phyloP scores from a whole-genome alignment of 208 protist species.

The Acanthamoeba castellanii region DNA sequence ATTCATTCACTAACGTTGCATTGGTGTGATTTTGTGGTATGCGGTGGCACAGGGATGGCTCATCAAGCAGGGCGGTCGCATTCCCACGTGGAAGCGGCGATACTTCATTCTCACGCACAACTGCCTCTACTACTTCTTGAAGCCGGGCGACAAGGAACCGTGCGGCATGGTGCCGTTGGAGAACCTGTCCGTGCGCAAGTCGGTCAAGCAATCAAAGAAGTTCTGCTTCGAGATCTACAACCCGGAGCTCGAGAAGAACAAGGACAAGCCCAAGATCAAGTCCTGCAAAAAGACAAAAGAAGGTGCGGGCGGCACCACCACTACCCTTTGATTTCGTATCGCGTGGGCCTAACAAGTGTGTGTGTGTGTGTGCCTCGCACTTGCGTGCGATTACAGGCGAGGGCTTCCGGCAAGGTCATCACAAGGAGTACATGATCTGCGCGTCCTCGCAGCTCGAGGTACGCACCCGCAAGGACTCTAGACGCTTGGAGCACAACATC shows the following conservation, averaged over 20 bases:
- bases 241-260: constrained; percentile 64
- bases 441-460: constrained; percentile 75
- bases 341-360: no score
- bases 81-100: constrained; percentile 86
- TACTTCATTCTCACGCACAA: constrained; percentile 85
- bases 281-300: constrained; percentile 80
- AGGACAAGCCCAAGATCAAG: constrained; percentile 79
- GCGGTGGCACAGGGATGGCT: constrained; percentile 75
- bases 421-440: constrained; percentile 82
- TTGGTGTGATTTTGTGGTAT: neutral
- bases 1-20: no score
- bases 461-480: neutral
- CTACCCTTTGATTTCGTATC: neutral
- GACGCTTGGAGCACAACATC: no score
- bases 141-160: constrained; percentile 78
- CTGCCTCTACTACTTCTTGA: constrained; percentile 85
- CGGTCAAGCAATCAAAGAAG: constrained; percentile 79
- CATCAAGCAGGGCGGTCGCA: constrained; percentile 84
- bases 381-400: constrained; percentile 23
- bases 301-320: neutral
- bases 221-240: constrained; percentile 73
- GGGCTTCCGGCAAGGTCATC: constrained; percentile 80
- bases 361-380: no score
- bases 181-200: constrained; percentile 80
- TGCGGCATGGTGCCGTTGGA: constrained; percentile 87